Evolutionary conservation across 257 asterid species (phyloP).

Genomic region (Salvia splendens): DNA sequence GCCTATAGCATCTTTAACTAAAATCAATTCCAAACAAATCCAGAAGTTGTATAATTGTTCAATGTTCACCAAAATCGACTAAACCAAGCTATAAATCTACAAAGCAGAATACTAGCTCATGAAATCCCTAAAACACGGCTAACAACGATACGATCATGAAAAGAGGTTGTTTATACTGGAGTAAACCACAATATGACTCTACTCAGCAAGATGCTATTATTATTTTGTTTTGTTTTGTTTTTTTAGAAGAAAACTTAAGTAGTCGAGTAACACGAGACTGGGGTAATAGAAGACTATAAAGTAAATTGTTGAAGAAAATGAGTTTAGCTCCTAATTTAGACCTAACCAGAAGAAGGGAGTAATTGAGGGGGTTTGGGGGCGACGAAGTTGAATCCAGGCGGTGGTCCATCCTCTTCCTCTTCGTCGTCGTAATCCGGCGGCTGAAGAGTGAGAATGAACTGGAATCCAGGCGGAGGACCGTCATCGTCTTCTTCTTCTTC

Average conservation of each 20-base stretch:
- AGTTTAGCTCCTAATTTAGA: neutral
- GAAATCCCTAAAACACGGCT: neutral
- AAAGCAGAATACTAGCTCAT: constrained; percentile 9
- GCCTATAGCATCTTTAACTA: neutral
- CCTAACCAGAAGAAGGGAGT: constrained; percentile 41
- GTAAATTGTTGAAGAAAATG: neutral
- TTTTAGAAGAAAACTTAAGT: neutral
- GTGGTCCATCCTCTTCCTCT: constrained; percentile 68
- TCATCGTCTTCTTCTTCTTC: constrained; percentile 56
- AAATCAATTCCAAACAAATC: constrained; percentile 5
- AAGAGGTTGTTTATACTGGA: neutral
- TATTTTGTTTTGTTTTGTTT: too few relatives aligned
- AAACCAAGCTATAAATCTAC: neutral
- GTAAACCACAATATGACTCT: neutral
- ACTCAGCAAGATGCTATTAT: neutral
- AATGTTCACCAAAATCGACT: neutral
- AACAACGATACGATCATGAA: constrained; percentile 11
- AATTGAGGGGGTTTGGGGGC: constrained; percentile 37
- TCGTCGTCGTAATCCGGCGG: constrained; percentile 31
- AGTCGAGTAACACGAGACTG: neutral
- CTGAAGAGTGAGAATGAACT: constrained; percentile 40
- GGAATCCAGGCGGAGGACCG: constrained; percentile 90
- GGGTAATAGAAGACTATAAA: neutral
- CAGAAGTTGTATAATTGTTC: neutral
- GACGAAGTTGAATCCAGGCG: constrained; percentile 70